Evolutionary conservation across 495 filamentous ascomycete genomes (phyloP).

Genomic region (Diplogelasinospora grovesii): DNA sequence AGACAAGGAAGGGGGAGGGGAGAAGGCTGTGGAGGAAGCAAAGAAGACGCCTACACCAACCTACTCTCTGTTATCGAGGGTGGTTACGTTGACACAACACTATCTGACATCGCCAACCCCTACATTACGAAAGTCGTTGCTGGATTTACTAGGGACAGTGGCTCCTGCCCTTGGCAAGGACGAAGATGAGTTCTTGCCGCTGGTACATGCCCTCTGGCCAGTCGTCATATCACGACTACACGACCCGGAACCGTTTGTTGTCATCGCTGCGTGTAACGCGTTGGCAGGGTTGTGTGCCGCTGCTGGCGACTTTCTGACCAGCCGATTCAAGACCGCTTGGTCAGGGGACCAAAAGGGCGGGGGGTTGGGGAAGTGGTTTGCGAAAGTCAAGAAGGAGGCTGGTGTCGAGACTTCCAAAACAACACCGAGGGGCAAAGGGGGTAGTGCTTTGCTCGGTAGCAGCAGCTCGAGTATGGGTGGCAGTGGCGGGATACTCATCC

Average conservation of each 20-base stretch:
- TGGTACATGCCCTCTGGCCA: constrained; percentile 87
- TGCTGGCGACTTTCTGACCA: constrained; percentile 76
- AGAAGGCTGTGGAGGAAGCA: constrained; percentile 32
- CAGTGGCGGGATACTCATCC: background rate
- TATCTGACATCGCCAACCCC: constrained; percentile 81
- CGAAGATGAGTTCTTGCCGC: constrained; percentile 75
- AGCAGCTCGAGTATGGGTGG: too few species aligned
- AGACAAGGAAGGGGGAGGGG: constrained; percentile 11
- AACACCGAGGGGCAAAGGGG: too few species aligned
- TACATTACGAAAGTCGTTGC: constrained; percentile 65
- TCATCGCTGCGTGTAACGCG: constrained; percentile 57
- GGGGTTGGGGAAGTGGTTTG: constrained; percentile 40
- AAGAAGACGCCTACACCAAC: constrained; percentile 42
- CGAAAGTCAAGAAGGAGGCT: constrained; percentile 25
- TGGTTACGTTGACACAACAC: constrained; percentile 66
- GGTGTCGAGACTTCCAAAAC: too few species aligned
- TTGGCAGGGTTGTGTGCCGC: constrained; percentile 53
- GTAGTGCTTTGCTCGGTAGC: constrained; percentile 11
- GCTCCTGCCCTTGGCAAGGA: constrained; percentile 61
- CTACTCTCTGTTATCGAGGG: constrained; percentile 60
- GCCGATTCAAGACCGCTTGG: constrained; percentile 66
- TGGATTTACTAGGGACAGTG: constrained; percentile 64
- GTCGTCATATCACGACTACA: constrained; percentile 63
- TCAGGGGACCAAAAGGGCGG: constrained; percentile 8
- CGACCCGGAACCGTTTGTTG: constrained; percentile 71